A percentile compares a stretch with the other conserved stretches of the same genome.
phyloP scores from a whole-genome alignment of 225 moss, liverwort and hornwort species.

The Bryum argenteum region DNA sequence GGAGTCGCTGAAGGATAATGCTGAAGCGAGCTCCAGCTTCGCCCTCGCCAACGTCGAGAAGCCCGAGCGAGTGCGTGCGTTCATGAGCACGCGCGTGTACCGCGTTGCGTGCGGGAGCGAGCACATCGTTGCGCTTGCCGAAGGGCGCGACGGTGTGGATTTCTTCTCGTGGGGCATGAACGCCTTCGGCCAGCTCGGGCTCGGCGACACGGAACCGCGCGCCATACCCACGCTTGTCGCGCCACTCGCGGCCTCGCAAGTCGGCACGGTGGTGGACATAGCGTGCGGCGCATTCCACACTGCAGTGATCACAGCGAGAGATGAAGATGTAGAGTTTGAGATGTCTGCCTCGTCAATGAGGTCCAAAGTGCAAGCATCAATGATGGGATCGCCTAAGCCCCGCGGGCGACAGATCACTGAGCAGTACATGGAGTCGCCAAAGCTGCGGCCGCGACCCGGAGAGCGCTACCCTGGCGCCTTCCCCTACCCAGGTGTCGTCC shows the following conservation, averaged over 20 bases:
- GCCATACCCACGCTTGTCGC: constrained; percentile 45
- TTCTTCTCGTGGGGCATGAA: constrained; percentile 63
- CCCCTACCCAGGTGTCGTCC: constrained; percentile 42
- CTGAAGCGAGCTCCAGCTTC: constrained; percentile 20
- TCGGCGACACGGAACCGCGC: constrained; percentile 44
- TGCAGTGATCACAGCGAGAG: constrained; percentile 44
- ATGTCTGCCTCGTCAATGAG: constrained; percentile 38
- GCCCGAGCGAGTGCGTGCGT: constrained; percentile 56
- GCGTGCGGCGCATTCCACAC: constrained; percentile 66
- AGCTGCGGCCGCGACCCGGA: constrained; percentile 44
- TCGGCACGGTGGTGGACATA: constrained; percentile 44
- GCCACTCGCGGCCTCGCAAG: constrained; percentile 29
- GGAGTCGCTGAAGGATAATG: constrained; percentile 25
- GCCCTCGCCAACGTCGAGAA: constrained; percentile 46
- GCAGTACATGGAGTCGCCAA: constrained; percentile 49
- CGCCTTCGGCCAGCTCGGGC: constrained; percentile 59
- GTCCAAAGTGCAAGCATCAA: constrained; percentile 32
- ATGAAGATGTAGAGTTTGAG: constrained; percentile 42
- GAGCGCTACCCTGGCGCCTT: constrained; percentile 47
- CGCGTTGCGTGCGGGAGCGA: constrained; percentile 68
- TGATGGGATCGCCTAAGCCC: constrained; percentile 46
- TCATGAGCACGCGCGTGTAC: constrained; percentile 44
- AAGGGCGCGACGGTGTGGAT: constrained; percentile 45
- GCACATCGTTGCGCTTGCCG: constrained; percentile 58
- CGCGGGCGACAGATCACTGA: constrained; percentile 44